Base-by-base conservation (phyloP, 352 stramenopile genomes). In the Pythium phragmitis region DNA sequence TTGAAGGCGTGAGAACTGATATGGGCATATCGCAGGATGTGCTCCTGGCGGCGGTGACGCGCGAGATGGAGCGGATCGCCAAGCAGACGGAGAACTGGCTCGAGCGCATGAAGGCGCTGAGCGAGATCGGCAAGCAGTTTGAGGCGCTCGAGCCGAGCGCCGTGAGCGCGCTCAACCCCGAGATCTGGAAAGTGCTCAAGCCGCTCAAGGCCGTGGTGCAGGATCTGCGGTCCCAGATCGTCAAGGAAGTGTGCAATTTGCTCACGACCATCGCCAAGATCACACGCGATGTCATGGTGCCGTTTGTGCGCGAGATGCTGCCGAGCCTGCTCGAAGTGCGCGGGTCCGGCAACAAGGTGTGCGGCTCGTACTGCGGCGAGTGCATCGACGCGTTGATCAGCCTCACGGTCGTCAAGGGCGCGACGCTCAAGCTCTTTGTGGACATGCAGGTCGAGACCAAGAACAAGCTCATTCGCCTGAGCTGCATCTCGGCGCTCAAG, bases 21-120 rank as follows among this genome's bases (percentile, higher is more conserved):
- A 51, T 48, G 26, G 19, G 26, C 26, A 30, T 37, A 17, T 57
- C 36, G 7, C 37, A 67, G 60, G 60, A 67, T 67, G 60, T 19
- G 42, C 45, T 67, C 23, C 36, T 55, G 12, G 48, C 59, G 28
- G 55, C 60, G 39, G 62, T 90, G 46, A 60, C 80, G 41, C 72
- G 77, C 33, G 82, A 91, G 68, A 92, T 94, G 83, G 82, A 92
- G 51, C 83, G 82, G 53, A 77, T 94, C 58, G 73, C 78, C 36
- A 81, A 85, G 70, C 80, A 91, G 62, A n/a, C 55, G 23, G 85
- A 94, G 51, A 89, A 94, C 72, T 94, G 85, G 85, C 75, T 92
- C 64, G 85, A 91, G 72, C 83, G 85, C 33, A 75, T 90, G 69
- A 60, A 65, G 37, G 85, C 83, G 30, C 55, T 94, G 39, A 30